These are phyloP conservation scores for Phytophthora kernoviae DNA, from an alignment of 352 stramenopile genomes.

Conservation along the genomic window DNA sequence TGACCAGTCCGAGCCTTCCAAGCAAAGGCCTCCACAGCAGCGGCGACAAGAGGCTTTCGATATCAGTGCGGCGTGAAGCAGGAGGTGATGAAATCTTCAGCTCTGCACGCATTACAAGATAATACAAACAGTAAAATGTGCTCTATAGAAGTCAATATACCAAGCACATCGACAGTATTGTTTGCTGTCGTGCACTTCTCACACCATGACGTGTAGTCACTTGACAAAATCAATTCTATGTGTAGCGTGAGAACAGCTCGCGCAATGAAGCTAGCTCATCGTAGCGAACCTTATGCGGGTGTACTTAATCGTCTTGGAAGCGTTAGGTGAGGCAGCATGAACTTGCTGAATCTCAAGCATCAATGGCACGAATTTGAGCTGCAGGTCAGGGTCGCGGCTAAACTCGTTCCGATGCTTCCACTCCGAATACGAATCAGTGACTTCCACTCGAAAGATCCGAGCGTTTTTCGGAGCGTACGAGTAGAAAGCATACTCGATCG, in stretches of 20 bases:
- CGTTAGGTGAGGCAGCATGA: slow-evolving; percentile 18
- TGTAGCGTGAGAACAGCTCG: slow-evolving; percentile 39
- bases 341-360: slow-evolving; percentile 46
- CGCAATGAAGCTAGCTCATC: slow-evolving; percentile 52
- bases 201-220: not conserved
- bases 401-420: slow-evolving; percentile 71
- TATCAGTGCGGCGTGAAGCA: slow-evolving; percentile 5
- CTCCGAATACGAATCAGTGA: slow-evolving; percentile 59
- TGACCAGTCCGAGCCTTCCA: slow-evolving; percentile 22
- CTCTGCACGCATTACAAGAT: slow-evolving; percentile 3
- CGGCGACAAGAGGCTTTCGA: slow-evolving; percentile 15
- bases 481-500: slow-evolving; percentile 76
- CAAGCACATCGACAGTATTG: slow-evolving; percentile 5
- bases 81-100: slow-evolving; percentile 10
- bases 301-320: slow-evolving; percentile 37
- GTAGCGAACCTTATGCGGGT: slow-evolving; percentile 54
- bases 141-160: slow-evolving; percentile 31
- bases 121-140: slow-evolving; percentile 24
- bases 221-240: slow-evolving; percentile 19
- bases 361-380: slow-evolving; percentile 56
- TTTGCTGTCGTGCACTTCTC: not conserved
- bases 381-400: slow-evolving; percentile 55
- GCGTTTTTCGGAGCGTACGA: slow-evolving; percentile 63
- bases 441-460: slow-evolving; percentile 66
- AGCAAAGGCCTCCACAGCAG: slow-evolving; percentile 15